phyloP scores from a whole-genome alignment of 108 stramenopile genomes.

The Nitzschia sp. region DNA sequence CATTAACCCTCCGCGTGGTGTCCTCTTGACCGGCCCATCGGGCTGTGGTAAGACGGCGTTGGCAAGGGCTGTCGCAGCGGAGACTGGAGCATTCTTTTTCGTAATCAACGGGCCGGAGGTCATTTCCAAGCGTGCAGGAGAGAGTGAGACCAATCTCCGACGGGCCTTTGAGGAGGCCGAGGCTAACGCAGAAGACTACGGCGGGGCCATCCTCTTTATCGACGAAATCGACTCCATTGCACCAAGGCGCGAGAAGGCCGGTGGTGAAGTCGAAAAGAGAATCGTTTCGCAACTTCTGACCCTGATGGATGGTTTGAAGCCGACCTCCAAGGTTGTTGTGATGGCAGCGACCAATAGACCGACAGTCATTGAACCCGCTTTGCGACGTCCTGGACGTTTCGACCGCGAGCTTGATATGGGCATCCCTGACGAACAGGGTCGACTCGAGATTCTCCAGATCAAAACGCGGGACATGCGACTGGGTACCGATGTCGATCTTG shows the following conservation, averaged over 20 bases:
- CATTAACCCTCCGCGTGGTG: constrained; percentile 94
- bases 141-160: constrained; percentile 87
- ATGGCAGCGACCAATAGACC: constrained; percentile 97
- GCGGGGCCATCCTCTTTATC: constrained; percentile 96
- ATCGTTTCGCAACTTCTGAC: constrained; percentile 98
- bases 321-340: constrained; percentile 91
- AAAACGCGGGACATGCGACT: constrained; percentile 94
- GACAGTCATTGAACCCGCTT: constrained; percentile 90
- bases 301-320: constrained; percentile 94
- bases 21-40: constrained; percentile 95
- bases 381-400: constrained; percentile 96
- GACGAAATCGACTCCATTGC: constrained; percentile 99
- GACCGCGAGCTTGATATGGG: constrained; percentile 96
- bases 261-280: constrained; percentile 93
- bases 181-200: constrained; percentile 86
- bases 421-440: constrained; percentile 90
- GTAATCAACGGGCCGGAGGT: constrained; percentile 99
- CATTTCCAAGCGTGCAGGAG: constrained; percentile 95
- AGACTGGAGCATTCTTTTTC: constrained; percentile 95
- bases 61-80: constrained; percentile 94
- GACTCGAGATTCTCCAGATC: constrained; percentile 93
- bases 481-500: constrained; percentile 87
- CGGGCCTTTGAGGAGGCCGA: constrained; percentile 93
- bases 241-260: constrained; percentile 94
- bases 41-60: constrained; percentile 98